Conservation (phyloP, 148 eudicot genomes). For the Cornus suecica region DNA sequence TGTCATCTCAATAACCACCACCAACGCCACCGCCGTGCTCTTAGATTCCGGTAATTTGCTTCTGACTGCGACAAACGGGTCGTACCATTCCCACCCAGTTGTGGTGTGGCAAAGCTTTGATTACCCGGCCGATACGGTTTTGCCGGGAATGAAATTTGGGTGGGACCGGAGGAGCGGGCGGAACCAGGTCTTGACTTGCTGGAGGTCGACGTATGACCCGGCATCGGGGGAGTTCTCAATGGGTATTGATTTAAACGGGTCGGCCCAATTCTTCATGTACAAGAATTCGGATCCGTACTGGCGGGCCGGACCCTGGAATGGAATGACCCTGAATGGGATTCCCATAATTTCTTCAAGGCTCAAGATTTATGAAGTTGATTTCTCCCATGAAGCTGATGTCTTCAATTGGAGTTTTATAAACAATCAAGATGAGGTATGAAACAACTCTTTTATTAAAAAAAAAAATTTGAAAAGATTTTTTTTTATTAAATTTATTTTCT, state of each 20-base stretch:
- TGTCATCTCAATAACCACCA: not conserved
- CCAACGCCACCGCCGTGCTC: slow-evolving; percentile 21
- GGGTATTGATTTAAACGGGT: not conserved
- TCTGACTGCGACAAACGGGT: slow-evolving; percentile 8
- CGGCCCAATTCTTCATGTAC: slow-evolving; percentile 4
- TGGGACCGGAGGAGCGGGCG: slow-evolving; percentile 29
- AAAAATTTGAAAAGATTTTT: no score
- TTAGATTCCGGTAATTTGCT: slow-evolving; percentile 38
- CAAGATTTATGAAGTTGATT: not conserved
- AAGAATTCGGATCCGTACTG: not conserved
- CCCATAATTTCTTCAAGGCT: not conserved
- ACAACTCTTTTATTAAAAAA: no score
- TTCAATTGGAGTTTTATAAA: not conserved
- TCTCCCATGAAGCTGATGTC: not conserved
- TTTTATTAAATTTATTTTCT: no score
- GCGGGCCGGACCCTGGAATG: slow-evolving; percentile 18
- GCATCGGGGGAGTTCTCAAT: slow-evolving; percentile 3
- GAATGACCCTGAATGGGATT: slow-evolving; percentile 3
- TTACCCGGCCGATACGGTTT: slow-evolving; percentile 31
- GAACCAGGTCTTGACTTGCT: slow-evolving; percentile 7
- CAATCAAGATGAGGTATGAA: not conserved
- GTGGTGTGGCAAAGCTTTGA: slow-evolving; percentile 56
- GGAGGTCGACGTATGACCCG: slow-evolving; percentile 8
- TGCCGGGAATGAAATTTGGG: slow-evolving; percentile 48
- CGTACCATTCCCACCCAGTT: slow-evolving; percentile 7